Evolutionary conservation across 495 filamentous ascomycete species (phyloP).

Genomic region (Penicillium parvum): DNA sequence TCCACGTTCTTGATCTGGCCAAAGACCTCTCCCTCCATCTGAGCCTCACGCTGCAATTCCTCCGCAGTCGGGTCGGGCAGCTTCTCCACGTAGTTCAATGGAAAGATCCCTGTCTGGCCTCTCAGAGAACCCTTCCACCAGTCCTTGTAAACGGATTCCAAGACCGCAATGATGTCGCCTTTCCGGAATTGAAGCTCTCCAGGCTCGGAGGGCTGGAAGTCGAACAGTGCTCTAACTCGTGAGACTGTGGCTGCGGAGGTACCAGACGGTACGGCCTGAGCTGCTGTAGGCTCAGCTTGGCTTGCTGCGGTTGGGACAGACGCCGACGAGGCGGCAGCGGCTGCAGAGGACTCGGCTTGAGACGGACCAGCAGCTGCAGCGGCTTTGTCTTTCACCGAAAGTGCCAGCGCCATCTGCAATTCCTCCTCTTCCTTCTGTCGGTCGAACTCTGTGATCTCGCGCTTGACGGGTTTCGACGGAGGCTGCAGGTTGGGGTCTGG

Average conservation of each 20-base stretch:
- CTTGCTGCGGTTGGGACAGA: constrained; percentile 35
- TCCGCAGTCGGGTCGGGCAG: constrained; percentile 90
- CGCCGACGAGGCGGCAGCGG: constrained; percentile 24
- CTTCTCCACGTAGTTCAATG: constrained; percentile 98
- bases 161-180: constrained; percentile 93
- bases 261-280: constrained; percentile 54
- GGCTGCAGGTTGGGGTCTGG: constrained; percentile 87
- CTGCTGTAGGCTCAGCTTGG: constrained; percentile 36
- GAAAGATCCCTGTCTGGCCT: constrained; percentile 96
- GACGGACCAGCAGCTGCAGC: constrained; percentile 12
- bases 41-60: constrained; percentile 90
- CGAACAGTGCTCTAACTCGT: constrained; percentile 86
- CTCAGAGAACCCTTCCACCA: constrained; percentile 97
- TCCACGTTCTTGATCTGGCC: constrained; percentile 98
- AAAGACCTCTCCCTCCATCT: constrained; percentile 97
- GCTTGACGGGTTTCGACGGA: constrained; percentile 88
- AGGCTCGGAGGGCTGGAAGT: constrained; percentile 89
- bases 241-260: constrained; percentile 98
- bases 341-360: constrained; percentile 25
- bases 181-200: constrained; percentile 95
- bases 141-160: constrained; percentile 97
- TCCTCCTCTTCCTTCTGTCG: constrained; percentile 96
- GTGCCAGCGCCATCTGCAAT: constrained; percentile 88
- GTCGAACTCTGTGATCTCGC: constrained; percentile 82
- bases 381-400: constrained; percentile 77